Conservation (phyloP, 2,329 filamentous ascomycete genomes). For the Xylaria sp. region DNA sequence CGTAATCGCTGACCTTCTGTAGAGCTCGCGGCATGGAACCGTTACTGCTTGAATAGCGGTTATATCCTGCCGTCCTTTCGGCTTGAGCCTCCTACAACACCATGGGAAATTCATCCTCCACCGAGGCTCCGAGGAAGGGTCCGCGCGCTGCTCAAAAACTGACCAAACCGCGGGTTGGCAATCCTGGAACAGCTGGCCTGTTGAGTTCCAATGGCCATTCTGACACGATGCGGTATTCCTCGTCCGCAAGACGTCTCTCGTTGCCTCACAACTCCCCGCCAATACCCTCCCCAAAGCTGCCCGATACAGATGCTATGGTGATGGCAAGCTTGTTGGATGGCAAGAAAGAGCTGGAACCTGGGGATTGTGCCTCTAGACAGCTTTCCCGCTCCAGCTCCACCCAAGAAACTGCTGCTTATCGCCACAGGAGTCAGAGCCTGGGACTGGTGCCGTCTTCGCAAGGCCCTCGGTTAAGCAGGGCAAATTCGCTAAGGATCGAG, state of each 20-base stretch:
- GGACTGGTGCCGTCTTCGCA: constrained; percentile 29
- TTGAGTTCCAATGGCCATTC: constrained; percentile 41
- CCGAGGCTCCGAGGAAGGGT: constrained; percentile 44
- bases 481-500: constrained; percentile 38
- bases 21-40: constrained; percentile 44
- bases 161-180: constrained; percentile 52
- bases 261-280: constrained; percentile 27
- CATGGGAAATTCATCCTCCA: constrained; percentile 57
- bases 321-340: constrained; percentile 2
- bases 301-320: constrained; percentile 15
- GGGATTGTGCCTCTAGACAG: constrained; percentile 30
- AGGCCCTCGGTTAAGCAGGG: constrained; percentile 31
- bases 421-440: constrained; percentile 36
- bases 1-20: constrained; percentile 34
- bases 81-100: constrained; percentile 31
- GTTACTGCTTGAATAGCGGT: constrained; percentile 42
- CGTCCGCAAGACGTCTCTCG: constrained; percentile 34
- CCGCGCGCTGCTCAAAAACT: constrained; percentile 50
- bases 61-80: constrained; percentile 37
- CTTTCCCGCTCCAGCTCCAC: constrained; percentile 44
- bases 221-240: constrained; percentile 36
- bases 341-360: constrained; percentile 15
- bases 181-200: constrained; percentile 46
- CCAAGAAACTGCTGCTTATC: constrained; percentile 25
- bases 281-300: constrained; percentile 23